Evolutionary conservation across 192 early-diverging fungal species (phyloP).

Genomic region (Entomortierella chlamydospora): DNA sequence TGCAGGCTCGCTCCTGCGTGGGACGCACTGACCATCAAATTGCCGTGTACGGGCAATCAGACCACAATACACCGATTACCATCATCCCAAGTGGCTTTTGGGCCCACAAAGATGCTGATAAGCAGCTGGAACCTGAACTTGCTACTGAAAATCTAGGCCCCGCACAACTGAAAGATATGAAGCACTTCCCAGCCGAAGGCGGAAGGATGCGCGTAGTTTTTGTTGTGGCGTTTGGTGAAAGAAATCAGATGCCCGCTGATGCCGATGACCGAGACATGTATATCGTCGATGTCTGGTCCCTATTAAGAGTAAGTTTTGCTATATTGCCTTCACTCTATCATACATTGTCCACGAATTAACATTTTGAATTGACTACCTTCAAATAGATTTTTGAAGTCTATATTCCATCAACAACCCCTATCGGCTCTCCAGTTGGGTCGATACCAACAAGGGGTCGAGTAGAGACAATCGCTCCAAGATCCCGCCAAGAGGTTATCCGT

Average conservation of each 20-base stretch:
- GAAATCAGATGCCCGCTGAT: not conserved
- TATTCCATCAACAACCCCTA: not conserved
- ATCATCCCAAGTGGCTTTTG: slow-evolving; percentile 18
- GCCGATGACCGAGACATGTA: slow-evolving; percentile 7
- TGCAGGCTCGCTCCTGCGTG: slow-evolving; percentile 3
- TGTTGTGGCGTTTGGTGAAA: slow-evolving; percentile 36
- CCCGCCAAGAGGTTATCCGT: slow-evolving; percentile 3
- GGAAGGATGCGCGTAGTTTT: slow-evolving; percentile 20
- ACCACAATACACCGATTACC: slow-evolving; percentile 23
- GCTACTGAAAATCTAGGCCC: not conserved
- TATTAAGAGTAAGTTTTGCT: slow-evolving; percentile 5
- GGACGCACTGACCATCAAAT: slow-evolving; percentile 10
- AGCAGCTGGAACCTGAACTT: not conserved
- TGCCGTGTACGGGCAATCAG: slow-evolving; percentile 7
- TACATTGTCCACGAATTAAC: no score
- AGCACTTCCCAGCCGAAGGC: slow-evolving; percentile 4
- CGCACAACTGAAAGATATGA: slow-evolving; percentile 35
- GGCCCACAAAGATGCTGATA: slow-evolving; percentile 5
- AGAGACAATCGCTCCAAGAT: slow-evolving; percentile 14
- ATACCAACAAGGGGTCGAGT: slow-evolving; percentile 11
- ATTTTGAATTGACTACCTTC: slow-evolving; percentile 1
- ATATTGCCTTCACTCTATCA: no score
- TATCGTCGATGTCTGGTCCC: slow-evolving; percentile 23
- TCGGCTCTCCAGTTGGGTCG: no score
- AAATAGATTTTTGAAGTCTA: slow-evolving; percentile 26